These are phyloP conservation scores for Cubamyces lactineus DNA, from an alignment of 768 basidiomycete species.

Conservation along the genomic window DNA sequence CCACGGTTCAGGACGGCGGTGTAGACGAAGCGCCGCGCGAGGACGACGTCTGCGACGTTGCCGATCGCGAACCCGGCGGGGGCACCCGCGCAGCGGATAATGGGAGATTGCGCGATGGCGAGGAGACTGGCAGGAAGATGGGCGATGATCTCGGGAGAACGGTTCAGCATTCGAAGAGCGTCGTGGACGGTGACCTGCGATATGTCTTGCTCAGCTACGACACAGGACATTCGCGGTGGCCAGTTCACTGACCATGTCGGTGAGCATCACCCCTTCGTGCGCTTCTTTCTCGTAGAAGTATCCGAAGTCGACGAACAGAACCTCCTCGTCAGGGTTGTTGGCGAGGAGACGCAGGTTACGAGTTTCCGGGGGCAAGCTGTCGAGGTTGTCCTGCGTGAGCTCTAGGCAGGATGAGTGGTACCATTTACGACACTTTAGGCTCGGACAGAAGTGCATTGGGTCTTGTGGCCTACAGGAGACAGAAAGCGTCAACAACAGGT, in stretches of 20 bases:
- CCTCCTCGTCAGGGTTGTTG: slow-evolving; percentile 23
- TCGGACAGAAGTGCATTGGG: slow-evolving; percentile 28
- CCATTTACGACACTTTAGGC: slow-evolving; percentile 26
- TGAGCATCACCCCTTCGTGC: not conserved
- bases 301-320: slow-evolving; percentile 4
- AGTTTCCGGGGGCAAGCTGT: not conserved
- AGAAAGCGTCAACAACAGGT: too few relatives aligned
- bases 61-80: slow-evolving; percentile 21
- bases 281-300: slow-evolving; percentile 20
- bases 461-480: not conserved
- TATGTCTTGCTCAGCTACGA: not conserved
- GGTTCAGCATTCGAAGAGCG: slow-evolving; percentile 10
- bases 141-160: slow-evolving; percentile 7
- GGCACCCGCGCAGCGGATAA: slow-evolving; percentile 20
- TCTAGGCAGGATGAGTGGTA: slow-evolving; percentile 23
- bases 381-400: not conserved
- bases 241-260: not conserved
- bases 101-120: slow-evolving; percentile 25
- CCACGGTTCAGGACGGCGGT: slow-evolving; percentile 22
- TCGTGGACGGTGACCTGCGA: not conserved
- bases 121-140: slow-evolving; percentile 25
- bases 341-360: slow-evolving; percentile 26
- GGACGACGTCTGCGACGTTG: slow-evolving; percentile 27
- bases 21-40: slow-evolving; percentile 27
- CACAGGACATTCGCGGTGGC: not conserved